These are phyloP conservation scores for Centella asiatica DNA, from an alignment of 129 eudicot genomes.

Conservation along the genomic window DNA sequence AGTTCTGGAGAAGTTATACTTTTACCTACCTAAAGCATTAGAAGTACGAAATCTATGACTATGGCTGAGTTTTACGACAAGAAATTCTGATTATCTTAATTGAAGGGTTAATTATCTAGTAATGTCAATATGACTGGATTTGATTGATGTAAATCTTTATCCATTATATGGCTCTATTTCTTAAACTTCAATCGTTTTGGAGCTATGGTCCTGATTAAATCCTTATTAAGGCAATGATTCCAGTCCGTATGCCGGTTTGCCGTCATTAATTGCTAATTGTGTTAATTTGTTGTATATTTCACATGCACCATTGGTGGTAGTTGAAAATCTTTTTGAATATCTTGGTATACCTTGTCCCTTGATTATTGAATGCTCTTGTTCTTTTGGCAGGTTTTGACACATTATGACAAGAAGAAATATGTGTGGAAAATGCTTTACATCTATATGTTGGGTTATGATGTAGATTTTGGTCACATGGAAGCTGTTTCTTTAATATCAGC, in stretches of 20 bases:
- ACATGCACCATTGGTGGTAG: background rate
- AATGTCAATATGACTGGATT: too few species aligned
- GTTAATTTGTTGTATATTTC: background rate
- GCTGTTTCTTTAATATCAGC: slow-evolving; percentile 98
- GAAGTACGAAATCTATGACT: too few species aligned
- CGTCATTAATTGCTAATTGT: background rate
- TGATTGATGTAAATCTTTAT: too few species aligned
- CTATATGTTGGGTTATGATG: slow-evolving; percentile 96
- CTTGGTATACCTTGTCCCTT: background rate
- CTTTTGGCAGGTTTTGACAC: slow-evolving; percentile 69
- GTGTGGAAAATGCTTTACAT: slow-evolving; percentile 99
- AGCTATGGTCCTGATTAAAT: background rate
- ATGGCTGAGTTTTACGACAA: too few species aligned
- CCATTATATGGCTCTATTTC: background rate
- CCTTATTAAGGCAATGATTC: background rate
- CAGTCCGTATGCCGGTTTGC: background rate
- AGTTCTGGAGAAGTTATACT: too few species aligned
- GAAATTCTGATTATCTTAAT: too few species aligned
- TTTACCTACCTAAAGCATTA: too few species aligned
- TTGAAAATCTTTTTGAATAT: background rate
- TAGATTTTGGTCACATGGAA: slow-evolving; percentile 99
- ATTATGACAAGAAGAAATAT: slow-evolving; percentile 96
- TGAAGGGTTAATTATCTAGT: too few species aligned
- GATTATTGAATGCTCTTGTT: slow-evolving; percentile 6
- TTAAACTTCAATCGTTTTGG: background rate